Percentiles rank a stretch among this genome's conserved stretches.
phyloP scores from a whole-genome alignment of 352 stramenopile genomes.

The Globisporangium polare region DNA sequence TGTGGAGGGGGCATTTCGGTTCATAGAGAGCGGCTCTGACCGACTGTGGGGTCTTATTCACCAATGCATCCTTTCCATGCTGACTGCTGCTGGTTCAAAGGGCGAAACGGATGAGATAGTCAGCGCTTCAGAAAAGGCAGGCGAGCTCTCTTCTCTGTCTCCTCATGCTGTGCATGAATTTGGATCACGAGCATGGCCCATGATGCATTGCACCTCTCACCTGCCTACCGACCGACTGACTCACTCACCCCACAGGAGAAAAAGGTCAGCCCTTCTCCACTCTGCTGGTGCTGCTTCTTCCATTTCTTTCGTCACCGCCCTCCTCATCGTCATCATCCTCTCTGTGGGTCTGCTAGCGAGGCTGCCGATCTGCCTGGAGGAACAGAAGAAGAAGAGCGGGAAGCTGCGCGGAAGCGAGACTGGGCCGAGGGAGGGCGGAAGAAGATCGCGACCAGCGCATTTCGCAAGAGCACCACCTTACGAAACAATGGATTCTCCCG shows the following conservation, averaged over 20 bases:
- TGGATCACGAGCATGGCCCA: neutral
- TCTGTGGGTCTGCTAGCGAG: neutral
- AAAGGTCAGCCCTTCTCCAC: neutral
- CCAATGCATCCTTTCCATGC: neutral
- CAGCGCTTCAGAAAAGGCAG: conserved; percentile 11
- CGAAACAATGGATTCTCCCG: neutral
- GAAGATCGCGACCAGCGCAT: neutral
- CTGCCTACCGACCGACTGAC: neutral
- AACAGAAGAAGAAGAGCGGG: conserved; percentile 1
- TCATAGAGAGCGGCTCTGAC: neutral
- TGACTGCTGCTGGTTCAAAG: neutral
- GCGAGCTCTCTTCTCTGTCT: no score
- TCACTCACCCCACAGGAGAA: neutral
- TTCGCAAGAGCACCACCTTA: neutral
- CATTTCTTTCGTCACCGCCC: conserved; percentile 3
- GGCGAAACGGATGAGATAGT: conserved; percentile 1
- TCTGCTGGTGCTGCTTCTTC: neutral
- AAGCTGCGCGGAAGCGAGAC: neutral
- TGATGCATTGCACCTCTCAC: neutral
- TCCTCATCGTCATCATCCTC: neutral
- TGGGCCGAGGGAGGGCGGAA: neutral
- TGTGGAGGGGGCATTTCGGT: neutral
- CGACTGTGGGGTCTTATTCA: neutral
- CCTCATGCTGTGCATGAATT: neutral
- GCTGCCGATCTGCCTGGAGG: no score